Base-by-base conservation (phyloP, 768 basidiomycete genomes). In the Dictyophora rubrovolvata region DNA sequence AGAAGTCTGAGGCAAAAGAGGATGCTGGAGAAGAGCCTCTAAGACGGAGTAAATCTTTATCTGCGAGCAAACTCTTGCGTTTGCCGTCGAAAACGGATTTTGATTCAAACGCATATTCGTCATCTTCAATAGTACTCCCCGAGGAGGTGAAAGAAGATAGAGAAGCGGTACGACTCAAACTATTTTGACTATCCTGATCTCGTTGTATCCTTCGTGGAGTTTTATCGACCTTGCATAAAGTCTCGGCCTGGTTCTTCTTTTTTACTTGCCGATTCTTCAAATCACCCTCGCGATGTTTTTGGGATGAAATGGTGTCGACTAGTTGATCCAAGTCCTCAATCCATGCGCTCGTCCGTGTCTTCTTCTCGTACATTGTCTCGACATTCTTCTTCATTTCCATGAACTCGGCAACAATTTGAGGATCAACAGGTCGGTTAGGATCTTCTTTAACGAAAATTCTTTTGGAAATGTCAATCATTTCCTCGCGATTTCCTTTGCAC, bases 341-440 rank as follows among this genome's bases (percentile, higher is more conserved):
- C 56, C 56, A 58, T 5, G 56, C 56, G 20, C 56, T 58, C 1
- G 56, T 58, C 4, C 56, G 56, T 22, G 56, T 58, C 14, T 63
- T 63, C 1, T 70, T 65, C 0, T 64, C 61, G 56, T 72, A 76
- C 2, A 76, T 62, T 0, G 54, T 65, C 12, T 69, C 66, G 0
- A 71, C 70, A 0, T 22, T 48, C 0, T 55, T 57, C 53, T 72
- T 73, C 23, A 77, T 63, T 1, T 48, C 12, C 8, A 69, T 49
- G 7, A 74, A 74, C 5, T 69, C 65, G 1, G 69, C 63, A 0
- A 53, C 56, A 0, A 67, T 14, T 0, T 60, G 37, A 1, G 66
- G 49, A 6, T 62, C 20, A 0, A 73, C 55, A 1, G 11, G 1
- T 2, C 56, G 47, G 0, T 42, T 21, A 0, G 56, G 58, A 56